Evolutionary conservation across 768 basidiomycete genomes (phyloP), one percentile per base, ranked within the genome.

Genomic region (Roridomyces roridus): DNA sequence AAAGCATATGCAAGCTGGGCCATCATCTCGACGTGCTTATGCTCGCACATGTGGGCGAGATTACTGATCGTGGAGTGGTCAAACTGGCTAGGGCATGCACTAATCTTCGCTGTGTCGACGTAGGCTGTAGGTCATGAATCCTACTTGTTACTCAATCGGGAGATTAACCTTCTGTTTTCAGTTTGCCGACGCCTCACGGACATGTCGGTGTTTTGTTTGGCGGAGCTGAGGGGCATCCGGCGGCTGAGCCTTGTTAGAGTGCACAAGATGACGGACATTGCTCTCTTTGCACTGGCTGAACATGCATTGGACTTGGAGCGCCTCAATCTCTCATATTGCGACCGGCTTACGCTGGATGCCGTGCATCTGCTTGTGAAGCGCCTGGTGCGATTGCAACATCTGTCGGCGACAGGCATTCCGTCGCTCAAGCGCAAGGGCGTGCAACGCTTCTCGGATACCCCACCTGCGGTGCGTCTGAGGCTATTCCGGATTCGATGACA

Each of bases 141-240:
- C 26, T 26, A 17, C n/a, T 20, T 25, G 40, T 25, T 26, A 28
- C 18, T 31, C 53, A 23, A 43, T 8, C 21, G 52, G 47, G 48
- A 59, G 52, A 54, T 59, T 53, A 55, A 59, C 31, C 24, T 26
- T 29, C 36, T 18, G 40, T 36, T 40, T 65, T 43, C 59, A 93
- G 91, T 89, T 74, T 95, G 94, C 74, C 80, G 86, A 25, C 81
- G 85, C 55, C 74, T 98, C 53, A 96, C 93, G 56, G 94, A 98
- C 70, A 80, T 91, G 79, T 83, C 88, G 43, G 85, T 96, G 21
- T 84, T 89, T 66, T 94, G 94, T 75, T 73, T 97, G 41, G 87
- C 90, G 8, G 77, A 78, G 17, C 77, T 96, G 44, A 77, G 81
- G 21, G 81, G 82, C 24, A 80, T 98, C 29, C 87, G 86, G 52